Conservation (phyloP, 352 stramenopile genomes). For the Saprolegnia parasitica region DNA sequence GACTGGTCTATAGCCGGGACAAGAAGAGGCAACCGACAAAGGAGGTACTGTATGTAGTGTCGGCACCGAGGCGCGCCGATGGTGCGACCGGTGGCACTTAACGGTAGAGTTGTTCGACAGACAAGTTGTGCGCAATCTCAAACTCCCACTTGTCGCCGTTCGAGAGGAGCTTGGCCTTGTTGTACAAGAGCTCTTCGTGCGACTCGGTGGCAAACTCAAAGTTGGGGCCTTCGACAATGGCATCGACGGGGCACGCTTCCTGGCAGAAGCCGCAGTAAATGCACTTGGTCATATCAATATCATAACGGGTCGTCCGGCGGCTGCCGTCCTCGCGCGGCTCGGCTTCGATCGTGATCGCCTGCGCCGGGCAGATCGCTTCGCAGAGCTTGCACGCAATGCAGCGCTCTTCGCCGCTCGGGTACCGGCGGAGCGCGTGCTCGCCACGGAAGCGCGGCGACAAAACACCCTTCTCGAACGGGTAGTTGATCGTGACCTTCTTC, state of each 20-base stretch:
- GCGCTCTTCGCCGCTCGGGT: constrained; percentile 98
- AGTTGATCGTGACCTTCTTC: constrained; percentile 98
- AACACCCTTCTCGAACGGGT: constrained; percentile 97
- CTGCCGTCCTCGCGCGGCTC: constrained; percentile 96
- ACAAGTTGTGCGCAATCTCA: constrained; percentile 98
- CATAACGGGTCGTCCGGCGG: constrained; percentile 98
- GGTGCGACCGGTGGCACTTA: constrained; percentile 48
- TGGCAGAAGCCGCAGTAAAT: constrained; percentile 99
- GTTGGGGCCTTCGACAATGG: constrained; percentile 99
- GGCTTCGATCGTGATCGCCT: constrained; percentile 99
- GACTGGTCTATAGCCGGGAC: too few species aligned
- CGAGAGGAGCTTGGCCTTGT: constrained; percentile 99
- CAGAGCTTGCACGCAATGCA: constrained; percentile 99
- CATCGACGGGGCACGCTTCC: constrained; percentile 97
- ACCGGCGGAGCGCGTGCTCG: constrained; percentile 97
- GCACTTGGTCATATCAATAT: constrained; percentile 99
- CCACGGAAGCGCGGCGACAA: constrained; percentile 97
- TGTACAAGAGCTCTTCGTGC: constrained; percentile 99
- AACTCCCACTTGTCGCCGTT: constrained; percentile 99
- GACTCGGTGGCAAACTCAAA: constrained; percentile 99
- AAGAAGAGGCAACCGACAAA: neutral
- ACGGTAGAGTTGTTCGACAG: constrained; percentile 98
- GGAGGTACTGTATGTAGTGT: too few species aligned
- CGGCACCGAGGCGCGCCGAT: too few species aligned
- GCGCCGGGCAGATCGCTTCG: constrained; percentile 98